A percentile compares a stretch with the other conserved stretches of the same genome.
Conservation (phyloP, 208 protist species). For the Wallacemonas rigidus region DNA sequence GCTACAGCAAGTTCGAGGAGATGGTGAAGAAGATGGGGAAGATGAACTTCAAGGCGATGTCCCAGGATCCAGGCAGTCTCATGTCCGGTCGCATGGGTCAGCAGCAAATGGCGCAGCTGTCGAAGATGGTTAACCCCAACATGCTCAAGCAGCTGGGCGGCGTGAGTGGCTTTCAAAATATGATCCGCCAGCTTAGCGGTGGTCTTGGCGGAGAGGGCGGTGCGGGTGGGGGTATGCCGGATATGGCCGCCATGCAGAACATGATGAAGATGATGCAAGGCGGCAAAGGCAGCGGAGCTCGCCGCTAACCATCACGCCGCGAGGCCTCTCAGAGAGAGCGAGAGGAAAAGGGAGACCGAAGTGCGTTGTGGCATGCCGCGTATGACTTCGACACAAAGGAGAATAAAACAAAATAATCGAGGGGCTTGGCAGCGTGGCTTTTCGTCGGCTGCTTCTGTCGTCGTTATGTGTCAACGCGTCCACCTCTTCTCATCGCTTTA, state of each 20-base stretch:
- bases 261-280: constrained; percentile 64
- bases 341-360: constrained; percentile 13
- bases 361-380: too few relatives aligned
- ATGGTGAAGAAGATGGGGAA: constrained; percentile 92
- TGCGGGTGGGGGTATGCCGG: constrained; percentile 38
- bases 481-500: too few relatives aligned
- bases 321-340: not conserved
- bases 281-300: constrained; percentile 10
- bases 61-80: constrained; percentile 69
- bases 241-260: constrained; percentile 49
- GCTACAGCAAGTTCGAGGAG: constrained; percentile 88
- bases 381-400: too few relatives aligned
- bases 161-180: constrained; percentile 78
- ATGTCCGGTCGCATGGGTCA: constrained; percentile 61
- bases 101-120: constrained; percentile 86
- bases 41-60: constrained; percentile 91
- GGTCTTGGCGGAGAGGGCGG: constrained; percentile 37
- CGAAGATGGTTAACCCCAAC: constrained; percentile 87
- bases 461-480: too few relatives aligned
- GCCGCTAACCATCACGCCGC: not conserved
- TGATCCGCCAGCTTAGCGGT: constrained; percentile 87
- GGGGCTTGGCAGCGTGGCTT: too few relatives aligned
- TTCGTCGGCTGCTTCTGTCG: too few relatives aligned
- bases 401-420: too few relatives aligned
- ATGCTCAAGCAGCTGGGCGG: constrained; percentile 88